phyloP scores from a whole-genome alignment of 2,329 filamentous ascomycete species.

The Eutypa lata region DNA sequence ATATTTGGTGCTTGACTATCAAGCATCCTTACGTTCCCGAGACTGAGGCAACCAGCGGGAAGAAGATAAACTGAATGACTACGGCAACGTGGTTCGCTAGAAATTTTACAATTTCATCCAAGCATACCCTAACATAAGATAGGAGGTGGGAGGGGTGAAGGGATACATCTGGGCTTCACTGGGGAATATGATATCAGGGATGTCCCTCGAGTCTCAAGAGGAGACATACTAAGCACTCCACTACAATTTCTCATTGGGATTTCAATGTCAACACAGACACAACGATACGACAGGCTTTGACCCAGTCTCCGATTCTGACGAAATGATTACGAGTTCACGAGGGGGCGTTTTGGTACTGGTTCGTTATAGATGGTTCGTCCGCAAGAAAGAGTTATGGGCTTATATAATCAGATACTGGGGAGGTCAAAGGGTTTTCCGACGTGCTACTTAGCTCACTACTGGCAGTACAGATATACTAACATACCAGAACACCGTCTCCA shows the following conservation, averaged over 20 bases:
- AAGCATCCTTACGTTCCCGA: conserved; percentile 69
- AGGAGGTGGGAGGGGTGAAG: no score
- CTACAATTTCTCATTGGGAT: neutral
- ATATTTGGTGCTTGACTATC: conserved; percentile 98
- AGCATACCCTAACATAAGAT: neutral
- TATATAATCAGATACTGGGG: neutral
- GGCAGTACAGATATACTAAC: neutral
- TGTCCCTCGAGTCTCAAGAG: no score
- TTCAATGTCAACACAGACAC: neutral
- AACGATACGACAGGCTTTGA: neutral
- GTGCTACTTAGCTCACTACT: neutral
- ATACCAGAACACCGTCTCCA: no score
- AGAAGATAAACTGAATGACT: conserved; percentile 33
- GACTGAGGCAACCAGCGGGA: conserved; percentile 34
- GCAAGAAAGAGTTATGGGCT: neutral
- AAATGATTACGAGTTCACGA: neutral
- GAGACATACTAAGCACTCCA: no score
- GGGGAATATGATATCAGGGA: no score
- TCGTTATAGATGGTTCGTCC: neutral
- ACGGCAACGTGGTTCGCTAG: neutral
- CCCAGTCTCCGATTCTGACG: neutral
- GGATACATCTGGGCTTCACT: no score
- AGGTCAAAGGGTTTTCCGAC: neutral
- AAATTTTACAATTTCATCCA: neutral
- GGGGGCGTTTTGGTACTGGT: neutral